Base-by-base conservation (phyloP, 1,284 basidiomycete genomes). In the Naganishia cerealis region DNA sequence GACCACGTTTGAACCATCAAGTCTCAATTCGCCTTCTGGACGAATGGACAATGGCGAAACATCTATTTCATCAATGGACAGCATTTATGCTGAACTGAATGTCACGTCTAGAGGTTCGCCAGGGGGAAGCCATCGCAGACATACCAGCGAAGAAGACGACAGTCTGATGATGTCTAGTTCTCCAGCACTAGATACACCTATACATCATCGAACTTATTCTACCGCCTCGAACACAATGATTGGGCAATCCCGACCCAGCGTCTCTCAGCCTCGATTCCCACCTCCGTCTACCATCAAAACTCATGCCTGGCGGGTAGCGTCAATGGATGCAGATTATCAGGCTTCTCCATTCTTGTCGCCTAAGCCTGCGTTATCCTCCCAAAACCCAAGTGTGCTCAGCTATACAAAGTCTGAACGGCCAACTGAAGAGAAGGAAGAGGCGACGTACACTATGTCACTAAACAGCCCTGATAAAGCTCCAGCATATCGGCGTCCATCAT, bases 161-260 rank as follows among this genome's bases (percentile, higher is more conserved):
- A 67, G 59, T 54, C 33, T 63, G 50, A 63, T 63, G 61, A 63
- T 68, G 67, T 63, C 59, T 21, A 63, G 59, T 38, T 72, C 43
- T 71, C 70, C 40, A 39, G 55, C 62, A 18, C 70, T 48, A 58
- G 56, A 59, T 59, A 69, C 50, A 8, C 66, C 54, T 29, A 66
- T 68, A 18, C 63, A 70, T 55, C 43, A 43, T 33, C 42, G 67
- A 33, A 40, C 50, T 9, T 50, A 38, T 4, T 63, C 61, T 4
- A 24, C 38, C n/a, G 26, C 24, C 0, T 62, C 59, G 12, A 63
- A 38, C 18, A 24, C 38, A 13, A n/a, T 39, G 12, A 9, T 40
- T 5, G 61, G 50, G 1, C 61, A 50, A 50, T 24, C 53, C 16
- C 61, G 61, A 29, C 50, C 61, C 8, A 40, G 61, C 29, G 61